A percentile compares a stretch with the other conserved stretches of the same genome.
These are phyloP conservation scores for Sugiyamaella marilandica DNA, from an alignment of 805 yeast genomes.

Conservation along the genomic window DNA sequence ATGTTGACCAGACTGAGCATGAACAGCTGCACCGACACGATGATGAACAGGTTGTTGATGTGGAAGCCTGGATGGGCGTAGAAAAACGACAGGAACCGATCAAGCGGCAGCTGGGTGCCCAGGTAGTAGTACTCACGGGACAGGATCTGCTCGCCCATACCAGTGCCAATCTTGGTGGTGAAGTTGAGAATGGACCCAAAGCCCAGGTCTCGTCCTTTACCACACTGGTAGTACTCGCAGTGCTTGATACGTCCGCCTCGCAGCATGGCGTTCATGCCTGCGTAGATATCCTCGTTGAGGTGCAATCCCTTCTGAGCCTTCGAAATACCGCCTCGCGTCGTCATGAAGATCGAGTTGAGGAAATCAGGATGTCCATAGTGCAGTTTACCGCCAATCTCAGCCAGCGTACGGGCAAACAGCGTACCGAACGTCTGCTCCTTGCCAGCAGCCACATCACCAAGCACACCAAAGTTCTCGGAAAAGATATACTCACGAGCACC, in stretches of 20 bases:
- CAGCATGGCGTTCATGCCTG: conserved; percentile 85
- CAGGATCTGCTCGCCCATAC: conserved; percentile 95
- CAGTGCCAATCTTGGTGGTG: conserved; percentile 94
- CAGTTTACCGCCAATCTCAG: conserved; percentile 89
- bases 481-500: conserved; percentile 96
- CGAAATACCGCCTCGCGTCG: conserved; percentile 92
- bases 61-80: conserved; percentile 98
- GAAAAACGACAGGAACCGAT: conserved; percentile 84
- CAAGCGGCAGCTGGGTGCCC: conserved; percentile 86
- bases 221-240: conserved; percentile 94
- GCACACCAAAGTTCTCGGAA: conserved; percentile 85
- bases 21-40: conserved; percentile 80
- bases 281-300: conserved; percentile 90
- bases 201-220: conserved; percentile 94
- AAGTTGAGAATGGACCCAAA: conserved; percentile 88
- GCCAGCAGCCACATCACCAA: conserved; percentile 96
- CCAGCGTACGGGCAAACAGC: conserved; percentile 84
- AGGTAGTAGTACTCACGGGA: conserved; percentile 88
- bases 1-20: conserved; percentile 74
- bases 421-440: conserved; percentile 98
- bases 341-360: conserved; percentile 84
- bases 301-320: conserved; percentile 93
- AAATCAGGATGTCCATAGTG: conserved; percentile 98
- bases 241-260: conserved; percentile 94
- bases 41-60: conserved; percentile 81